phyloP scores from a whole-genome alignment of 1,284 basidiomycete species.

The Coniferiporia sulphurascens region DNA sequence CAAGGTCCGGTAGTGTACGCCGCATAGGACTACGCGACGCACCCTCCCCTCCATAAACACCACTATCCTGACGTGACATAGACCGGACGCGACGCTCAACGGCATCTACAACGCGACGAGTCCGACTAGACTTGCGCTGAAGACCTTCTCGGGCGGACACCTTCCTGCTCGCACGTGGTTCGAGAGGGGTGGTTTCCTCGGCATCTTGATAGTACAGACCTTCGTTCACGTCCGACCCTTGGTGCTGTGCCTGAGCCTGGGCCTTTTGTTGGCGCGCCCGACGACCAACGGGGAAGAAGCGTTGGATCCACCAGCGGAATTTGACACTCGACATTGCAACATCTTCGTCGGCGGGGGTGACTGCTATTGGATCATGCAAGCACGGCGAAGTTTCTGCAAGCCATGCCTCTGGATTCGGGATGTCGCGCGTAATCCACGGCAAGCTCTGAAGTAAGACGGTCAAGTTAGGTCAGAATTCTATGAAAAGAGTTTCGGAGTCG shows the following conservation, averaged over 20 bases:
- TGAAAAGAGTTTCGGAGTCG: constrained; percentile 18
- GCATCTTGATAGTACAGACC: not conserved
- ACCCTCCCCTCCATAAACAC: not conserved
- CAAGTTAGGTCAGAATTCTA: not conserved
- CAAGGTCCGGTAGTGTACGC: constrained; percentile 13
- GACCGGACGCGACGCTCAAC: constrained; percentile 6
- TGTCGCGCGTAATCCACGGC: constrained; percentile 76
- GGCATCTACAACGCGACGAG: constrained; percentile 13
- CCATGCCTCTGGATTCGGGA: constrained; percentile 75
- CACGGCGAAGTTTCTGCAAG: constrained; percentile 68
- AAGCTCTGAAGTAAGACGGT: constrained; percentile 39
- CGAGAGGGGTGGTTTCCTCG: not conserved
- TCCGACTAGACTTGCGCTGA: constrained; percentile 9
- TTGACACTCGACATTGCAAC: constrained; percentile 65
- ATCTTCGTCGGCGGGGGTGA: constrained; percentile 79
- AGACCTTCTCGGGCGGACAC: not conserved
- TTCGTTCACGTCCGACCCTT: not conserved
- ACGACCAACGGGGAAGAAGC: not conserved
- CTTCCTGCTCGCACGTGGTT: not conserved
- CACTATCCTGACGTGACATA: not conserved
- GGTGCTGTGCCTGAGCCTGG: too few species aligned
- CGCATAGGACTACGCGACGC: constrained; percentile 9
- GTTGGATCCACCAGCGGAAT: constrained; percentile 39
- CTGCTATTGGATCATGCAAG: constrained; percentile 53
- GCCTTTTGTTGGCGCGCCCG: too few species aligned